phyloP scores from a whole-genome alignment of 2,329 filamentous ascomycete genomes.

The Elsinoe batatas region DNA sequence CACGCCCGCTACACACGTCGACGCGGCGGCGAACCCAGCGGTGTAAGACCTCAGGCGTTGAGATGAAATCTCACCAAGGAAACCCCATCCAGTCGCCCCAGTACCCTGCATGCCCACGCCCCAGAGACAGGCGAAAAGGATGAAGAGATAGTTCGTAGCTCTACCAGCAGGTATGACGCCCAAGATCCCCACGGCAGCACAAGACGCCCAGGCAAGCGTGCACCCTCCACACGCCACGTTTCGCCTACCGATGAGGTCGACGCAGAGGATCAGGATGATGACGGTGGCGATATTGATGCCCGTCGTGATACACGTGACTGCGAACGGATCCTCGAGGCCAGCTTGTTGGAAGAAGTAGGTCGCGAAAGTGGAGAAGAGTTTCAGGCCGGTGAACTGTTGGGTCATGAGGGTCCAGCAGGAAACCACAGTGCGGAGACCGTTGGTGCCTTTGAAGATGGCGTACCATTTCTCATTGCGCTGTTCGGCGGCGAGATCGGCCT shows the following conservation, averaged over 20 bases:
- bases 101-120: slow-evolving; percentile 3
- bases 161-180: not conserved
- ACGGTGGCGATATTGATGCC: not conserved
- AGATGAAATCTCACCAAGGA: not conserved
- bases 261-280: not conserved
- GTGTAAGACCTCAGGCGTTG: not conserved
- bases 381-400: slow-evolving; percentile 7
- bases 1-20: not conserved
- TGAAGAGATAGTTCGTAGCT: slow-evolving; percentile 5
- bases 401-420: slow-evolving; percentile 7
- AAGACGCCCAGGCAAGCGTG: not conserved
- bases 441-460: slow-evolving; percentile 5
- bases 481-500: not conserved
- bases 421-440: not conserved
- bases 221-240: not conserved
- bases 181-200: not conserved
- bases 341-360: slow-evolving; percentile 9
- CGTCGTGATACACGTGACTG: not conserved
- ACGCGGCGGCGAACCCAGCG: not conserved
- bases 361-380: slow-evolving; percentile 6
- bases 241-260: not conserved
- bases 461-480: slow-evolving; percentile 4
- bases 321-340: slow-evolving; percentile 1
- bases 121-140: slow-evolving; percentile 2
- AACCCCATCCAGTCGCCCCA: not conserved